Evolutionary conservation across 495 filamentous ascomycete genomes (phyloP), one percentile per base, ranked within the genome.

Genomic region (Bacidia rubella): DNA sequence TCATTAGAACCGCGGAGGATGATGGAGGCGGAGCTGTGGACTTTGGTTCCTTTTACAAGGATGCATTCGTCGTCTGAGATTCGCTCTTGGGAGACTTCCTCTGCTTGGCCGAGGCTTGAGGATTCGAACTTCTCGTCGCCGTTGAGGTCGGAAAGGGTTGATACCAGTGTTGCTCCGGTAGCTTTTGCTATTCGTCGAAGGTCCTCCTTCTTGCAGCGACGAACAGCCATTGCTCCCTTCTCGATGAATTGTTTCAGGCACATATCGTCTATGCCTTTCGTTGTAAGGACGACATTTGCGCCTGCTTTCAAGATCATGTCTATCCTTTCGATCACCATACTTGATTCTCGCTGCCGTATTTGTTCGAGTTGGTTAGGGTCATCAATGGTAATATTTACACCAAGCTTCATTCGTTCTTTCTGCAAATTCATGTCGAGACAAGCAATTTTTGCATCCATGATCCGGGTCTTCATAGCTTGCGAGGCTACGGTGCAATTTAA

Each of bases 41-140:
- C 79, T 71, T 95, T 96, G 56, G 92, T 95, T 47, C 89, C 90
- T 74, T 90, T 95, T 64, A 99, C 79, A 54, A 99, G 70, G 56
- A 99, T 97, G 66, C 93, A 97, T 72, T 99, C 92, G 62, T 99
- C 92, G 61, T 99, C 92, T 3, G 93, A 96, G 61, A 99, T 95
- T 57, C 89, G 81, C 71, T 97, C 93, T 67, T 99, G 92, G 25
- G 82, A 75, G 55, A 99, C 92, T 68, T 97, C 93, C 61, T 97
- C 92, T 21, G 92, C 92, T 55, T 86, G 74, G 29, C 92, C 92
- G 23, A 99, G 76, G 55, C 84, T 82, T 21, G 88, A 88, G 17
- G 84, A 68, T 56, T 97, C 93, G 62, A 97, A 99, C 62, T 84
- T 86, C 74, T 99, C 92, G 67, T 99, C 93, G 48, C 92, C 92